Base-by-base conservation (phyloP, 2,329 filamentous ascomycete genomes). In the Penicillium sp. region DNA sequence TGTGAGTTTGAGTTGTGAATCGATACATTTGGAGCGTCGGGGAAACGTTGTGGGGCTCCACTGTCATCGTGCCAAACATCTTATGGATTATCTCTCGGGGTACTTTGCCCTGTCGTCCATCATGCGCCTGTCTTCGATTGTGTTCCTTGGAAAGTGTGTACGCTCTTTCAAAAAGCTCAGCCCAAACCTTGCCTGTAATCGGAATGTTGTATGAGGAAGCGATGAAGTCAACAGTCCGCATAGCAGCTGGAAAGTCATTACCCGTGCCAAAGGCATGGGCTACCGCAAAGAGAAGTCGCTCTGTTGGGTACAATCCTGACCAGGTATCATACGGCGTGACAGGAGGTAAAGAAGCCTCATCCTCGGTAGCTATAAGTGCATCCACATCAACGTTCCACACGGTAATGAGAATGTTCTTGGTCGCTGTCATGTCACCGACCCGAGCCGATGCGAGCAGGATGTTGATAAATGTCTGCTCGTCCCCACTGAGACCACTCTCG, bases 191-290 rank as follows among this genome's bases (percentile, higher is more conserved):
- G 6, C 67, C 62, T 0, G 83, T 73, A 36, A 93, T 83, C 1
- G 75, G 57, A 22, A 93, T 72, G 1, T 74, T 58, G 70, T 88
- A 89, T 6, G 76, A 75, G 1, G 72, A 72, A 0, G 88, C 87
- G 45, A 92, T 69, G 61, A 83, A 83, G 55, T 88, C 80, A 11
- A 92, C 72, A 0, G 88, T 64, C 39, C 81, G 78, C 24, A 87
- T 65, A 11, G 84, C 88, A 1, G 79, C 75, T 1, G 77, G 67
- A 4, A 91, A 77, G 50, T 87, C 79, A 45, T 82, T 85, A 70
- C 87, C 89, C 56, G 79, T 80, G n/a, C 87, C 83, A 58, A 87
- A 89, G 1, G 79, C 77, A 65, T 90, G 85, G 5, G 87, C 86
- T n/a, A 92, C 74, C 8, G 86, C 81, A 50, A 83, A 77, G 21